These are phyloP conservation scores for Wallacemonas collosoma DNA, from an alignment of 208 protist genomes.

Conservation along the genomic window DNA sequence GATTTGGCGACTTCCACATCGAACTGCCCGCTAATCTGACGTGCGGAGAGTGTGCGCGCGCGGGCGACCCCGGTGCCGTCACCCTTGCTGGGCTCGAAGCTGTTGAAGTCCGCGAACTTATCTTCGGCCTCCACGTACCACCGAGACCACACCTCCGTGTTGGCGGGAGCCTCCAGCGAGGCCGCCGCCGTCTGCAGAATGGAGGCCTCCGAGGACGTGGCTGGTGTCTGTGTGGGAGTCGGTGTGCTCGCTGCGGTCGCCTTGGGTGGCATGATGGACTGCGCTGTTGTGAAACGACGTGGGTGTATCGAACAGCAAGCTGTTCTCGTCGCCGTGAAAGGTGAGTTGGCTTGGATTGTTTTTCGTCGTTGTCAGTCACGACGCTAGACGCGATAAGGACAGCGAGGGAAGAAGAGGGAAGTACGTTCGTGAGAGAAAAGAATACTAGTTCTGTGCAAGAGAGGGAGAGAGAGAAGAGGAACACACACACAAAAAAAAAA, in stretches of 20 bases:
- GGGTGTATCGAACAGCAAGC: too few species aligned
- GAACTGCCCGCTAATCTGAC: constrained; percentile 89
- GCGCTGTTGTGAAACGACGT: too few species aligned
- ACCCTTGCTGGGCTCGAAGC: constrained; percentile 51
- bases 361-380: too few species aligned
- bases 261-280: constrained; percentile 17
- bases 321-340: too few species aligned
- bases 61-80: constrained; percentile 18
- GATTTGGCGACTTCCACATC: constrained; percentile 89
- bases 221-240: neutral
- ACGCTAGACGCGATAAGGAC: too few species aligned
- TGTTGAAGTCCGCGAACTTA: constrained; percentile 82
- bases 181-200: constrained; percentile 67
- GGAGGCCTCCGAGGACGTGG: constrained; percentile 20
- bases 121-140: constrained; percentile 87
- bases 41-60: constrained; percentile 73
- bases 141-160: constrained; percentile 76
- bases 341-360: too few species aligned
- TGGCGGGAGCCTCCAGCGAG: constrained; percentile 49
- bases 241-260: neutral
- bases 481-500: too few species aligned
- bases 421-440: too few species aligned
- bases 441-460: too few species aligned
- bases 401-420: too few species aligned
- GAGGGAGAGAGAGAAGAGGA: too few species aligned